These are phyloP conservation scores for Cryphonectria radicalis DNA, from an alignment of 2,329 filamentous ascomycete genomes.

Conservation along the genomic window DNA sequence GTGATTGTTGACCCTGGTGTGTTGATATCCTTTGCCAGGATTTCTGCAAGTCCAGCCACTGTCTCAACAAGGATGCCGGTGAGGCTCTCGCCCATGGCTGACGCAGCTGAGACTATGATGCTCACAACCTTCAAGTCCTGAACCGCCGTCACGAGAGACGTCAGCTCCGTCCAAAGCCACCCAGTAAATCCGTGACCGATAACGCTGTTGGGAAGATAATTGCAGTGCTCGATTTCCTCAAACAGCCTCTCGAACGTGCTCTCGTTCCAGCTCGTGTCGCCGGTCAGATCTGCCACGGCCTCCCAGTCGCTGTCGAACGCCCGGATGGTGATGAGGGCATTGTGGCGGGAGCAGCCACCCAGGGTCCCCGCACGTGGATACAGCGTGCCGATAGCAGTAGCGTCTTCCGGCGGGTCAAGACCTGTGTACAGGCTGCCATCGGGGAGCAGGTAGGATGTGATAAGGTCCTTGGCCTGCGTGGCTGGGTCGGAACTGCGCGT, in stretches of 20 bases:
- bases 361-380: conserved; percentile 62
- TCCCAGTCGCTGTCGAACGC: conserved; percentile 59
- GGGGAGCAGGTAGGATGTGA: conserved; percentile 60
- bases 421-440: conserved; percentile 58
- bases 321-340: conserved; percentile 57
- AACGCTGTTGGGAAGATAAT: conserved; percentile 45
- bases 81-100: conserved; percentile 50
- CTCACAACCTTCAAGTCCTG: conserved; percentile 58
- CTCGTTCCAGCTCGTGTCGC: conserved; percentile 56
- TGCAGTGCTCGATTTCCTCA: conserved; percentile 50
- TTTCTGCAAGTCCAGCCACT: conserved; percentile 49
- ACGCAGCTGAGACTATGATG: conserved; percentile 54
- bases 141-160: conserved; percentile 55
- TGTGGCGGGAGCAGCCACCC: conserved; percentile 62
- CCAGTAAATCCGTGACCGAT: conserved; percentile 61
- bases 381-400: conserved; percentile 55
- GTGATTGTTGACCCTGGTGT: conserved; percentile 49
- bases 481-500: conserved; percentile 60
- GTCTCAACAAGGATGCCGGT: conserved; percentile 38
- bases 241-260: conserved; percentile 56
- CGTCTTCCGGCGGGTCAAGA: conserved; percentile 54
- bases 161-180: conserved; percentile 57
- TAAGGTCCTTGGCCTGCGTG: conserved; percentile 59
- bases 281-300: conserved; percentile 56
- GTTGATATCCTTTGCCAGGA: conserved; percentile 54